phyloP scores from a whole-genome alignment of 148 eudicot genomes.

The Camellia japonica region DNA sequence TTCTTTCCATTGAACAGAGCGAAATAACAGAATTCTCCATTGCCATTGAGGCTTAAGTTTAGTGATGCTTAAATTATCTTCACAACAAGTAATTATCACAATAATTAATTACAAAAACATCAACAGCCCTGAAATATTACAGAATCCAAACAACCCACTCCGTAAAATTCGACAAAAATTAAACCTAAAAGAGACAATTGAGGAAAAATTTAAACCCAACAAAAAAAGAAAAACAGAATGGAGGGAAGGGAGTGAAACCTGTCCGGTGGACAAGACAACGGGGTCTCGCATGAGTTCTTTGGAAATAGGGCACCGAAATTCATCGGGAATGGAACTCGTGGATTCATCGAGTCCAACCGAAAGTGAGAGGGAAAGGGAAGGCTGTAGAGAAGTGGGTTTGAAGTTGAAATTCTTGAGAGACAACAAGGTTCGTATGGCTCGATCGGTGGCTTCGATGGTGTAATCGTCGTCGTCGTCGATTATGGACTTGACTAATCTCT shows the following conservation, averaged over 20 bases:
- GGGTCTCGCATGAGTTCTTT: slow-evolving; percentile 78
- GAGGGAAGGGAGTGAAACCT: slow-evolving; percentile 25
- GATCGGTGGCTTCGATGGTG: slow-evolving; percentile 49
- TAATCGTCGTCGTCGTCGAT: slow-evolving; percentile 38
- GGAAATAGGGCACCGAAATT: slow-evolving; percentile 78
- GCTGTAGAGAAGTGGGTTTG: slow-evolving; percentile 9
- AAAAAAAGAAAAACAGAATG: not conserved
- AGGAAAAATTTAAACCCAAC: not conserved
- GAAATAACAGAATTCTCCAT: not conserved
- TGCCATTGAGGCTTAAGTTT: not conserved
- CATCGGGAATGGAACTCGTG: slow-evolving; percentile 33
- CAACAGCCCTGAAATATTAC: too few relatives aligned
- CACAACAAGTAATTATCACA: too few relatives aligned
- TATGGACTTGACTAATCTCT: slow-evolving; percentile 43
- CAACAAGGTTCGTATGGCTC: slow-evolving; percentile 41
- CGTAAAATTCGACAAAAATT: not conserved
- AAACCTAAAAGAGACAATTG: not conserved
- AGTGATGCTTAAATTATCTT: not conserved
- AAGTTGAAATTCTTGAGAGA: slow-evolving; percentile 53
- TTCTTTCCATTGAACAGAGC: not conserved
- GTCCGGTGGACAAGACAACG: slow-evolving; percentile 76
- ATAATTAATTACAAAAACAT: too few relatives aligned
- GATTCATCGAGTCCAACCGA: not conserved
- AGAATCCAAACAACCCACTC: not conserved
- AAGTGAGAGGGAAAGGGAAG: not conserved